Conservation (phyloP, 2,329 filamentous ascomycete species). For the Neofusicoccum umdonicola region DNA sequence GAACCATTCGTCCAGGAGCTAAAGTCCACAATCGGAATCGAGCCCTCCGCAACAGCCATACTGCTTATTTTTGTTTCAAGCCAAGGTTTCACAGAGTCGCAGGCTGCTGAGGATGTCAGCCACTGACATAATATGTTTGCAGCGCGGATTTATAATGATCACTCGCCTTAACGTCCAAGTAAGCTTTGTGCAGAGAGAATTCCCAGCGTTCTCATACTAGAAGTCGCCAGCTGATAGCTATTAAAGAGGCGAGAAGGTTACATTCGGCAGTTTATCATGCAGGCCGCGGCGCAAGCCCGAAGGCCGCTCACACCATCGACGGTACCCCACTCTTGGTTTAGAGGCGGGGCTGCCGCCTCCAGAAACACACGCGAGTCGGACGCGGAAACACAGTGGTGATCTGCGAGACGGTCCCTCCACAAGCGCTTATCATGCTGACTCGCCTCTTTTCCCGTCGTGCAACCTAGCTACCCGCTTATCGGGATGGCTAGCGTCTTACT, state of each 20-base stretch:
- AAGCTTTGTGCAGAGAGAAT: background rate
- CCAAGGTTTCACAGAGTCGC: background rate
- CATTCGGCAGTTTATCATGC: background rate
- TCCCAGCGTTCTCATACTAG: background rate
- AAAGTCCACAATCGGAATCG: conserved; percentile 44
- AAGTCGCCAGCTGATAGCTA: background rate
- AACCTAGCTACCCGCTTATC: conserved; percentile 5
- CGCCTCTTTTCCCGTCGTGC: background rate
- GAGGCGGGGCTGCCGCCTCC: conserved; percentile 7
- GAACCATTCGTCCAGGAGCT: conserved; percentile 31
- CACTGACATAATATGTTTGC: background rate
- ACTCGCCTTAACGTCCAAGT: background rate
- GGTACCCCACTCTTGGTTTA: conserved; percentile 10
- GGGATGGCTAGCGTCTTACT: background rate
- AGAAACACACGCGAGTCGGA: background rate
- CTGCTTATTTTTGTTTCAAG: background rate
- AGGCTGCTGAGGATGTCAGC: background rate
- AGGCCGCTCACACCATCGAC: background rate
- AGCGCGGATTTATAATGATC: background rate
- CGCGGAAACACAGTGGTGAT: background rate
- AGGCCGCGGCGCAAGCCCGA: background rate
- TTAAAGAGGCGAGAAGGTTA: background rate
- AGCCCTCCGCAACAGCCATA: background rate
- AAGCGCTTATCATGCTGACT: conserved; percentile 14
- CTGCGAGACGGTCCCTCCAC: background rate